Evolutionary conservation across 106 monocot genomes (phyloP).

Genomic region (Platanthera zijinensis): DNA sequence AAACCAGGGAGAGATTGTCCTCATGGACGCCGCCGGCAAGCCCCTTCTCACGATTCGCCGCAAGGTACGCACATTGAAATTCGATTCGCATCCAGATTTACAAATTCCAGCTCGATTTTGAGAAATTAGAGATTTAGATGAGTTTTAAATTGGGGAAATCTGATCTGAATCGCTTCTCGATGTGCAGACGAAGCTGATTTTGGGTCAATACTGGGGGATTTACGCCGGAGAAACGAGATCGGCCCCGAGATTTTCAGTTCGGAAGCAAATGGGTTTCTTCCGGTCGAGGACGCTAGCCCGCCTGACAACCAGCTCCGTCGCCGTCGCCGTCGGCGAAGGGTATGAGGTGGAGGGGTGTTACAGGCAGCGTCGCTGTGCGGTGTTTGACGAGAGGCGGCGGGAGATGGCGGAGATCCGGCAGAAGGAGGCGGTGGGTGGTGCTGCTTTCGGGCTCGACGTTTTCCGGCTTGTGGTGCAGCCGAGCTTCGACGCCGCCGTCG

Average conservation of each 20-base stretch:
- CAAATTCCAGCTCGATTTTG: neutral
- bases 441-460: conserved; percentile 50
- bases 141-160: neutral
- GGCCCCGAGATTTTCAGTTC: conserved; percentile 33
- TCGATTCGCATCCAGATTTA: neutral
- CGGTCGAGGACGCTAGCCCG: conserved; percentile 31
- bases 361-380: conserved; percentile 21
- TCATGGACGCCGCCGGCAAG: conserved; percentile 14
- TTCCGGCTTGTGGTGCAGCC: conserved; percentile 59
- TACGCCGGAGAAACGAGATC: conserved; percentile 43
- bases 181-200: conserved; percentile 42
- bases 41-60: conserved; percentile 14
- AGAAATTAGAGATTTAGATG: neutral
- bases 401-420: conserved; percentile 40
- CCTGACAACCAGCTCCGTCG: conserved; percentile 13
- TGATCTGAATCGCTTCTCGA: neutral
- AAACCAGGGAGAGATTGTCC: conserved; percentile 13
- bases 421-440: conserved; percentile 51
- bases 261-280: conserved; percentile 30
- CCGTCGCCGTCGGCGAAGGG: neutral
- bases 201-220: conserved; percentile 56
- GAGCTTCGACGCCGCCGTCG: conserved; percentile 31
- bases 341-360: conserved; percentile 66
- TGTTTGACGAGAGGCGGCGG: conserved; percentile 32
- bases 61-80: conserved; percentile 3